Evolutionary conservation across 1,139 yeast genomes (phyloP), one percentile per base, ranked within the genome.

Genomic region (Entelexis sorbosivorans): DNA sequence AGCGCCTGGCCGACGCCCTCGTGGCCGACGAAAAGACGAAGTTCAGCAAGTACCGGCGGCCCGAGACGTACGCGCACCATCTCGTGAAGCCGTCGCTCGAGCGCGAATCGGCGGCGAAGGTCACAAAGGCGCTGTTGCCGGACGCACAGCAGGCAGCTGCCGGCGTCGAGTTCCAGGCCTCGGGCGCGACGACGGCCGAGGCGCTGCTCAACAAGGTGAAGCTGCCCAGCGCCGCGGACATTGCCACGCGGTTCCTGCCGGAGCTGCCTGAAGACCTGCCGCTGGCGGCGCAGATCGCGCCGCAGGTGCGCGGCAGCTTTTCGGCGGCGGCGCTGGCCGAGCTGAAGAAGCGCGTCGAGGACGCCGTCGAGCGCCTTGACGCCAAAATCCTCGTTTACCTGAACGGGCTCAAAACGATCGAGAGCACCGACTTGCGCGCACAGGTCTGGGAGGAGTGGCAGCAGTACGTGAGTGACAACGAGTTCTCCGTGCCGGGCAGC

Each of bases 381-480:
- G 51, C 54, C 9, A 56, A 55, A 35, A 38, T 56, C 20, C 42
- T 50, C 4, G 57, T 51, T 2, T 58, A 58, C 39, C 40, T 58
- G 16, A 48, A 49, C 13, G 61, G 54, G 20, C 43, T 54, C 9
- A 24, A 28, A n/a, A 46, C 50, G 2, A 19, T 52, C 6, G 20
- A 32, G 13, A 42, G 33, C 17, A 14, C 38, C 5, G 47, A 32
- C 3, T 33, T 55, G 24, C 22, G 33, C 11, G 29, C 43, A 1
- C 19, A 19, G n/a, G 52, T 50, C 11, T 56, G 49, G 48, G 51
- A 53, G 2, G 60, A 59, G 33, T 59, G 60, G 60, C 55, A 54
- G 48, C 59, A 54, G 48, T 59, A 59, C 38, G 57, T 57, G 11
- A 45, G 49, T 11, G 60, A 56, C 20, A 31, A 28, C 20, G 50